Evolutionary conservation across 2,329 filamentous ascomycete species (phyloP), one percentile per base, ranked within the genome.

Genomic region (Fusarium drepaniforme): DNA sequence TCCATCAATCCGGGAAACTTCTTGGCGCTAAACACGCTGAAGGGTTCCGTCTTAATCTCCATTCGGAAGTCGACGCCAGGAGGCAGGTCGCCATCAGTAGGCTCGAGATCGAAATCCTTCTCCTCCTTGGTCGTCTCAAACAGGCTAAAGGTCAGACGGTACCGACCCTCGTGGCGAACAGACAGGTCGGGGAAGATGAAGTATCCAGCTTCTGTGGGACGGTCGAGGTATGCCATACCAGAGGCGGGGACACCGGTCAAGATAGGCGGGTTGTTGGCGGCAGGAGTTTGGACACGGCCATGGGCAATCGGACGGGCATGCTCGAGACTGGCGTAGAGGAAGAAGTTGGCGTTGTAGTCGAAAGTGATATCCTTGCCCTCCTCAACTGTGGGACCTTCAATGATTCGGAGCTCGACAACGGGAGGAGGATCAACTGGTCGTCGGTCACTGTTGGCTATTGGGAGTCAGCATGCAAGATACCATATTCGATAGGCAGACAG

Each of bases 161-260:
- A 99, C 77, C 93, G 92, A 72, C 97, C 97, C 84, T 99, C 97
- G 80, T 99, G 96, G 67, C 97, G 93, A 58, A 99, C 96, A 0
- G 96, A 98, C 33, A 98, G 87, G 83, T 99, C 97, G 4, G 97
- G 97, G 82, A 99, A 99, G 83, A 99, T 94, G 84, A 99, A 99
- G 84, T 98, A 99, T 65, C 96, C 97, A 49, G 90, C 91, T 76
- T 91, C 90, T 44, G 85, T 84, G 3, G 97, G 97, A 53, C 96
- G 93, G 82, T 98, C 96, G 61, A 99, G 89, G 81, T 98, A 98
- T 28, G 96, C 96, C 90, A 98, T 97, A 68, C 96, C 97, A 21
- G 96, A 97, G 16, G 98, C 96, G 0, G 96, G 95, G 78, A 97
- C 96, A 75, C 97, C 97, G 0, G 96, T 98, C 77, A 99, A 86